Evolutionary conservation across 1,284 basidiomycete genomes (phyloP).

Genomic region (Heterobasidion irregulare): DNA sequence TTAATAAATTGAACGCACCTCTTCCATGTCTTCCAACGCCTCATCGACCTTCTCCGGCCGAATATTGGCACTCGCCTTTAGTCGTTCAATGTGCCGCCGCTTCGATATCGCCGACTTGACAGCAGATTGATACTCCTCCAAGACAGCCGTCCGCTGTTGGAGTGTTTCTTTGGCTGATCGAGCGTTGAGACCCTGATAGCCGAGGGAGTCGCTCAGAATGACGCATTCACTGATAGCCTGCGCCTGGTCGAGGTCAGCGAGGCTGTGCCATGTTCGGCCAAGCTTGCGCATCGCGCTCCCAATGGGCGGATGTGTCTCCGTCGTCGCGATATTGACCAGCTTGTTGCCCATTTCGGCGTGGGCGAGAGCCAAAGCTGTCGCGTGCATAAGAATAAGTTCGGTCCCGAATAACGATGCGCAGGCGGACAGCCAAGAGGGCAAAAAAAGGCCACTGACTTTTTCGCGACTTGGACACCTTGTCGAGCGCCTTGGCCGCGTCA

Average conservation of each 20-base stretch:
- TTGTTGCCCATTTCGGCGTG: conserved; percentile 87
- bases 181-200: conserved; percentile 93
- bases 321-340: conserved; percentile 79
- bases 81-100: conserved; percentile 79
- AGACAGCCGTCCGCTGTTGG: conserved; percentile 74
- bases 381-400: neutral
- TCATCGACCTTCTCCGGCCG: conserved; percentile 85
- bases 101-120: conserved; percentile 90
- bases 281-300: conserved; percentile 77
- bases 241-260: conserved; percentile 79
- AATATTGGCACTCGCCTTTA: conserved; percentile 86
- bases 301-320: conserved; percentile 76
- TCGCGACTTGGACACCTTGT: conserved; percentile 72
- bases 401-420: neutral
- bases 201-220: conserved; percentile 83
- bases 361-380: conserved; percentile 61
- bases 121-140: conserved; percentile 88
- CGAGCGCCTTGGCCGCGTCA: conserved; percentile 81
- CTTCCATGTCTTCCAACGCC: conserved; percentile 88
- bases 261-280: conserved; percentile 77
- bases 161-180: conserved; percentile 89
- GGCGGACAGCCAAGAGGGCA: neutral
- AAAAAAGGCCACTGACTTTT: conserved; percentile 44
- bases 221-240: conserved; percentile 89
- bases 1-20: conserved; percentile 40